Conservation (phyloP, 1,284 basidiomycete species). For the Afroboletus lepidellus region DNA sequence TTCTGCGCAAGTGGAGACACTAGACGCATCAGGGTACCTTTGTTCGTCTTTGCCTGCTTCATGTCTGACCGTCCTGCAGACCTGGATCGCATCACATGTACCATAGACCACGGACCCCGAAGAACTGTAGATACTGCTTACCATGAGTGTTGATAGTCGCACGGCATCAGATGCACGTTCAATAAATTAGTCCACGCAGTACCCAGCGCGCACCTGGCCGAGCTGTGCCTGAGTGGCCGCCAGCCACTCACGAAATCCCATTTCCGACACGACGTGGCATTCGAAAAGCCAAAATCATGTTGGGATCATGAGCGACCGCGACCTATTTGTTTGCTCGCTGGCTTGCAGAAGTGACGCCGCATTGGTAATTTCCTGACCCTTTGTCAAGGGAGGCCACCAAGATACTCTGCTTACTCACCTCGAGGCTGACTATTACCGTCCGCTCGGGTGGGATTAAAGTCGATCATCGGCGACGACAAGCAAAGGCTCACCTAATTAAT, state of each 20-base stretch:
- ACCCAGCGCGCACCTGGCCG: not conserved
- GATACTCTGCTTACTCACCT: constrained; percentile 20
- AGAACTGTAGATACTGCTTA: not conserved
- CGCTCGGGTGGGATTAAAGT: not conserved
- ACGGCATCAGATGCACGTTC: constrained; percentile 1
- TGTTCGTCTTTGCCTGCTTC: not conserved
- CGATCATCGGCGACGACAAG: not conserved
- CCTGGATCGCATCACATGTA: not conserved
- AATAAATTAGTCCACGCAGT: constrained; percentile 6
- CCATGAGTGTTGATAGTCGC: not conserved
- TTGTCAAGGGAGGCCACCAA: constrained; percentile 7
- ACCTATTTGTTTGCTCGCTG: not conserved
- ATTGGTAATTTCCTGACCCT: constrained; percentile 4
- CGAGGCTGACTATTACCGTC: not conserved
- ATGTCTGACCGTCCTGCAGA: constrained; percentile 10
- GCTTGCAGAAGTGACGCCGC: not conserved
- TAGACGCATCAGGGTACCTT: constrained; percentile 6
- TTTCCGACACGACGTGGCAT: not conserved
- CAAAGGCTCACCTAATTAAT: constrained; percentile 15
- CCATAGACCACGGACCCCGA: not conserved
- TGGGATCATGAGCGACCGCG: not conserved
- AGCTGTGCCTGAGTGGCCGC: not conserved
- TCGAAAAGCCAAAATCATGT: not conserved
- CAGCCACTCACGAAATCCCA: not conserved
- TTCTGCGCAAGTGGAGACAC: constrained; percentile 26